A percentile compares a stretch with the other conserved stretches of the same genome.
phyloP scores from a whole-genome alignment of 345 rosid genomes.

The Rubroshorea leprosula region DNA sequence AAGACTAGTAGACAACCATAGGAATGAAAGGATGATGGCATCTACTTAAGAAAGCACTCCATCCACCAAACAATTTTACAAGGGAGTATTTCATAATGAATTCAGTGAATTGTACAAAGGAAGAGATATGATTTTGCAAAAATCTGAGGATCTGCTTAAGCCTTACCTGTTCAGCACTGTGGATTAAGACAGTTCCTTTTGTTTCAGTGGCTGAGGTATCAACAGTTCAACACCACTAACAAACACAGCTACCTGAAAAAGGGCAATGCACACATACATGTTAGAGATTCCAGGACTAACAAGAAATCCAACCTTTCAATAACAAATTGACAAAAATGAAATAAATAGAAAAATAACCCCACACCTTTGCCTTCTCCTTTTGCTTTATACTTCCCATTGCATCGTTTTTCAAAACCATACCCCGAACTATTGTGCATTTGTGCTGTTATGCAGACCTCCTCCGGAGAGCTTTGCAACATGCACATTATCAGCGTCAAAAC shows the following conservation, averaged over 20 bases:
- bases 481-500: conserved; percentile 89
- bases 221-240: conserved; percentile 92
- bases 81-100: too few species aligned
- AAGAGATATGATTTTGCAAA: too few species aligned
- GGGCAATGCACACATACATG: background rate
- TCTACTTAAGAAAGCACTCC: background rate
- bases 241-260: conserved; percentile 85
- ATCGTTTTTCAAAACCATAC: conserved; percentile 90
- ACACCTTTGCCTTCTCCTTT: conserved; percentile 85
- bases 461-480: conserved; percentile 92
- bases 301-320: background rate
- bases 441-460: conserved; percentile 77
- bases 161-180: conserved; percentile 82
- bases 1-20: too few species aligned
- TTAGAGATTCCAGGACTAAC: background rate
- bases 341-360: background rate
- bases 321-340: background rate
- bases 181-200: conserved; percentile 95
- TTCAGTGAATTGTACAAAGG: too few species aligned
- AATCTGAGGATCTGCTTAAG: background rate
- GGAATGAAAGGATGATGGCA: too few species aligned
- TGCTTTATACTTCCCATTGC: conserved; percentile 79
- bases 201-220: conserved; percentile 97
- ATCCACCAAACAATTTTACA: too few species aligned
- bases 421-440: conserved; percentile 69